phyloP scores from a whole-genome alignment of 345 rosid genomes.

The Bruguiera parviflora region DNA sequence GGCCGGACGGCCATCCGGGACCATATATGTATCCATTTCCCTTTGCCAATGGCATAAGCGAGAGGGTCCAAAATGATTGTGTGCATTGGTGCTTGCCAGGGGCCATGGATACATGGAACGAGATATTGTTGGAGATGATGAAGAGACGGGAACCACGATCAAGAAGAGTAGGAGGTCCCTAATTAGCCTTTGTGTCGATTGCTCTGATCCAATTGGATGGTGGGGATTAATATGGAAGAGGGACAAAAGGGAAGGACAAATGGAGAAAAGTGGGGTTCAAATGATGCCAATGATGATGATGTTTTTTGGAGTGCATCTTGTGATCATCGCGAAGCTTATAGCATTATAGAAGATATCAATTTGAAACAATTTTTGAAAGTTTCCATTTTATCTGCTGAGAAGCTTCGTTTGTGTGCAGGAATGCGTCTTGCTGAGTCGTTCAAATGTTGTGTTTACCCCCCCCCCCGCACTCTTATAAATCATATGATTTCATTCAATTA shows the following conservation, averaged over 20 bases:
- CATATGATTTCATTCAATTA: too few relatives aligned
- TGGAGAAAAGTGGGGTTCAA: not conserved
- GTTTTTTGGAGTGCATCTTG: constrained; percentile 6
- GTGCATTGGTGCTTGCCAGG: constrained; percentile 99
- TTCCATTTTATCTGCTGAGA: not conserved
- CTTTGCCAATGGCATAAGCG: constrained; percentile 63
- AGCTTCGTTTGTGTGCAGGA: not conserved
- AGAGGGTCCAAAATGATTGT: constrained; percentile 85
- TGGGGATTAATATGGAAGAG: constrained; percentile 3
- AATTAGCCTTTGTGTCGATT: not conserved
- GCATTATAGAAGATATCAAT: too few relatives aligned
- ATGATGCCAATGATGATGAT: constrained; percentile 8
- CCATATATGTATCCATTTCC: constrained; percentile 81
- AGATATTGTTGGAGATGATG: constrained; percentile 58
- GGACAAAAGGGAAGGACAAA: constrained; percentile 7
- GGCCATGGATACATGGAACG: constrained; percentile 90
- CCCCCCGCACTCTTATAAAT: too few relatives aligned
- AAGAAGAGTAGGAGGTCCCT: not conserved
- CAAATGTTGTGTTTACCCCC: not conserved
- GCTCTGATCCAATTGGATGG: not conserved
- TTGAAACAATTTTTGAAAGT: not conserved
- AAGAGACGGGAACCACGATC: constrained; percentile 47
- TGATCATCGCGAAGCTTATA: too few relatives aligned
- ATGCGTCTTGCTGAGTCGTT: not conserved
- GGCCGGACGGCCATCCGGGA: constrained; percentile 95